phyloP scores from a whole-genome alignment of 371 early-diverging fungal species.

The Enteropsectra breve region DNA sequence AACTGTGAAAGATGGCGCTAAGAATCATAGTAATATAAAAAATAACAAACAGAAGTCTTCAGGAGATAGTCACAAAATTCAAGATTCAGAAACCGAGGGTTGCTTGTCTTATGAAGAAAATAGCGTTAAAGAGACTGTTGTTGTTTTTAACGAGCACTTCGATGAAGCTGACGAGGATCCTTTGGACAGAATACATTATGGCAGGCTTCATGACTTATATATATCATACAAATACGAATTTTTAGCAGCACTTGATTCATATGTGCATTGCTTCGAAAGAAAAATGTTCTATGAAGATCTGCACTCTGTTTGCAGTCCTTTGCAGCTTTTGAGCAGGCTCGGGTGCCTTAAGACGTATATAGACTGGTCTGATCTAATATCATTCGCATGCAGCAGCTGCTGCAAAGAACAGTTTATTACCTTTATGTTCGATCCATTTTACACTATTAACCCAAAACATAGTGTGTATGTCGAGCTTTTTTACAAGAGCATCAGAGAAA shows the following conservation, averaged over 20 bases:
- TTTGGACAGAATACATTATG: not conserved
- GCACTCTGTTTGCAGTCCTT: not conserved
- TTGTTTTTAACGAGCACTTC: not conserved
- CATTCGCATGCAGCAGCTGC: constrained; percentile 1
- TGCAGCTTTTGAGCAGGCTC: not conserved
- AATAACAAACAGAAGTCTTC: not conserved
- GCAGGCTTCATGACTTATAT: not conserved
- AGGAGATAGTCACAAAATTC: not conserved
- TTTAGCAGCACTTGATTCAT: not conserved
- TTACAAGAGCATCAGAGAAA: not conserved
- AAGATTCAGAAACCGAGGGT: not conserved
- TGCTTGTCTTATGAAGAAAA: not conserved
- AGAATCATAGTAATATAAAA: not conserved
- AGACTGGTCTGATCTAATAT: constrained; percentile 11
- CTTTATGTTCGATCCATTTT: constrained; percentile 4
- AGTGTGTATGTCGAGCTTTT: not conserved
- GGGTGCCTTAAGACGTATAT: not conserved
- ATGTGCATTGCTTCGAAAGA: not conserved
- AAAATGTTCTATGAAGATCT: constrained; percentile 8
- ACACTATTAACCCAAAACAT: not conserved
- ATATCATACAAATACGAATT: constrained; percentile 10
- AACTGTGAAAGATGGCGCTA: not conserved
- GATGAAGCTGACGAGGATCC: not conserved
- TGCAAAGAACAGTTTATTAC: not conserved
- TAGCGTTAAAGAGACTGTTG: not conserved